Conservation (phyloP, 352 stramenopile genomes). For the Globisporangium sylvaticum region DNA sequence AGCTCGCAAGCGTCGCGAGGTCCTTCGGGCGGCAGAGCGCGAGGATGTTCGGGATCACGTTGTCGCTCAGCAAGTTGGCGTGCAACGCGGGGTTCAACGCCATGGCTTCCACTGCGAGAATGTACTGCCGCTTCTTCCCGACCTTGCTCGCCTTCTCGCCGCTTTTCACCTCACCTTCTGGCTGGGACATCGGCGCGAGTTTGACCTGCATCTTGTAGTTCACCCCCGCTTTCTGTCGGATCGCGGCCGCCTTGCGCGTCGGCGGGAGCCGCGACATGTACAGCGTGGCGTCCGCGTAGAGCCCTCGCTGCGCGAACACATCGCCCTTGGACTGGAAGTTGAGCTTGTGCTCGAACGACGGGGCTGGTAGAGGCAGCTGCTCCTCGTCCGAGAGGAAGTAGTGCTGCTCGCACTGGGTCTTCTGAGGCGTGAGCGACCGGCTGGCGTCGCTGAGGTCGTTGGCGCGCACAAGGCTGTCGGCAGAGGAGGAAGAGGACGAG, state of each 20-base stretch:
- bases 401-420: constrained; percentile 10
- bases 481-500: neutral
- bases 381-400: constrained; percentile 27
- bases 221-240: constrained; percentile 24
- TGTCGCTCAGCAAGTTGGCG: constrained; percentile 47
- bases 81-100: constrained; percentile 50
- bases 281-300: constrained; percentile 60
- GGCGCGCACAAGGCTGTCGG: constrained; percentile 2
- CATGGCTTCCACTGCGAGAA: constrained; percentile 62
- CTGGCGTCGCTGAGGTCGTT: neutral
- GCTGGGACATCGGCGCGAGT: constrained; percentile 37
- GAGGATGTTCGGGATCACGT: constrained; percentile 58
- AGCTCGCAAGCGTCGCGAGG: constrained; percentile 38
- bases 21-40: constrained; percentile 63
- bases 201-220: constrained; percentile 48
- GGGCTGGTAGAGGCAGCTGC: constrained; percentile 4
- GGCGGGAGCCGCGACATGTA: constrained; percentile 71
- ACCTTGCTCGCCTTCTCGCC: constrained; percentile 25
- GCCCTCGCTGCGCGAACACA: constrained; percentile 63
- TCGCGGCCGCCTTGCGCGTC: constrained; percentile 34
- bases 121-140: constrained; percentile 61
- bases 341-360: constrained; percentile 35
- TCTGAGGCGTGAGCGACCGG: constrained; percentile 1
- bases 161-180: constrained; percentile 14
- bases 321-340: constrained; percentile 70